Percentiles rank a stretch among this genome's conserved stretches.
These are phyloP conservation scores for Curvularia lunata DNA, from an alignment of 2,329 filamentous ascomycete species.

Conservation along the genomic window DNA sequence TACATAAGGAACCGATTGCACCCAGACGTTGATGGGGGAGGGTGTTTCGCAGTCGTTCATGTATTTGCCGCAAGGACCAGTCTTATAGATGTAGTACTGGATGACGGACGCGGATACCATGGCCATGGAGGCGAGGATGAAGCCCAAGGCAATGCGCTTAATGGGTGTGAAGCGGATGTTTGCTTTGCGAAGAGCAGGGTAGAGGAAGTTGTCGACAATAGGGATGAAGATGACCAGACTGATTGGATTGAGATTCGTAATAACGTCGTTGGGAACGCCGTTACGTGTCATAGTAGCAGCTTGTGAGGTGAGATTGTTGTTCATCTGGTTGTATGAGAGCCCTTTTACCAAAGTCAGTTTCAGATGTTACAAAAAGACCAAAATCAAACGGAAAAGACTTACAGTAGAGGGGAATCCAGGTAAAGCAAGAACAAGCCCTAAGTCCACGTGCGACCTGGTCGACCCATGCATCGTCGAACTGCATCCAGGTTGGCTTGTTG, in stretches of 20 bases:
- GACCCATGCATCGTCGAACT: slow-evolving; percentile 82
- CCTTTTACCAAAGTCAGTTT: slow-evolving; percentile 20
- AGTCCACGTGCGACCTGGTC: slow-evolving; percentile 57
- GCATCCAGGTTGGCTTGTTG: slow-evolving; percentile 74
- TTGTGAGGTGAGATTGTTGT: slow-evolving; percentile 62
- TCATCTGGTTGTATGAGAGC: slow-evolving; percentile 62
- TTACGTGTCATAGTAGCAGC: slow-evolving; percentile 60
- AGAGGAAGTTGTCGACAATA: slow-evolving; percentile 60
- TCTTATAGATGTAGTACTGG: slow-evolving; percentile 68
- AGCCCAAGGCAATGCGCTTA: slow-evolving; percentile 60
- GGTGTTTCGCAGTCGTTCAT: slow-evolving; percentile 62
- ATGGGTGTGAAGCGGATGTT: slow-evolving; percentile 60
- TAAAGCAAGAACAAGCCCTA: slow-evolving; percentile 54
- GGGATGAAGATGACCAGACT: slow-evolving; percentile 62
- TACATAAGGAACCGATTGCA: slow-evolving; percentile 58
- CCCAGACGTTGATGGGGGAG: slow-evolving; percentile 69
- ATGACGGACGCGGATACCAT: slow-evolving; percentile 60
- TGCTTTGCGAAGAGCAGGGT: slow-evolving; percentile 56
- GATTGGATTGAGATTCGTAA: slow-evolving; percentile 62
- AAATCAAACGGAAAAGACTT: slow-evolving; percentile 7
- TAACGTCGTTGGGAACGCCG: slow-evolving; percentile 63
- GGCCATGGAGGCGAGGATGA: slow-evolving; percentile 54
- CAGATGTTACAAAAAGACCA: background rate
- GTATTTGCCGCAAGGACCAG: slow-evolving; percentile 64
- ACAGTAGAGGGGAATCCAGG: slow-evolving; percentile 59